Base-by-base conservation (phyloP, 257 asterid species). In the Fraxinus anomala region DNA sequence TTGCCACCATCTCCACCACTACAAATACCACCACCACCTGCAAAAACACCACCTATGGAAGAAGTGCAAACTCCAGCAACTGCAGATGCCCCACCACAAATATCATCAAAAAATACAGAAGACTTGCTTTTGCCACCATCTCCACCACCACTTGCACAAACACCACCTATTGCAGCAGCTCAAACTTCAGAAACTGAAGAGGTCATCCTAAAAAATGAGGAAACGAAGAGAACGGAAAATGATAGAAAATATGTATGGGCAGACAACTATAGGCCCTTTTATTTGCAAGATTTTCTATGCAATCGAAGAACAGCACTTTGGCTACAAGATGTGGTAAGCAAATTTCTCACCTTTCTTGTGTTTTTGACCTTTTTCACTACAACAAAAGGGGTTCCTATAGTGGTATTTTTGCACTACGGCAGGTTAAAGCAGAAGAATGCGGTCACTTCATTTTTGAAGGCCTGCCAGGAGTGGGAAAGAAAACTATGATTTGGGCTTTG, bases 401-500 rank as follows among this genome's bases (percentile, higher is more conserved):
- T 54, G 26, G 23, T 54, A 16, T 54, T 54, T 54, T 16, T 54
- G 65, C 24, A 4, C 65, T n/a, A 54, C 24, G 84, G 83, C 76
- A 83, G 75, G 88, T 73, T 36, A 72, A 34, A 74, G 44, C 72
- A 74, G 87, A 78, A 54, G 77, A 36, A 47, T 77, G 86, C 42
- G 76, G 86, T 36, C 95, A 91, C 77, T 87, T 87, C 89, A 89
- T 91, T 85, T 92, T 92, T 69, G 91, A 87, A 83, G 96, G 97
- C 70, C 89, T 77, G 49, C 89, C 94, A 13, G 97, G 97, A 56
- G 96, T 91, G 74, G 96, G 97, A 23, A 92, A 92, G 89, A 89
- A 89, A 83, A 92, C 97, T 79, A 91, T 92, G 97, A 87, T 91
- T 77, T 83, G 87, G 92, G 95, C 97, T 26, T 72, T 89, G 74